Base-by-base conservation (phyloP, 768 basidiomycete species). In the Pisolithus orientalis region DNA sequence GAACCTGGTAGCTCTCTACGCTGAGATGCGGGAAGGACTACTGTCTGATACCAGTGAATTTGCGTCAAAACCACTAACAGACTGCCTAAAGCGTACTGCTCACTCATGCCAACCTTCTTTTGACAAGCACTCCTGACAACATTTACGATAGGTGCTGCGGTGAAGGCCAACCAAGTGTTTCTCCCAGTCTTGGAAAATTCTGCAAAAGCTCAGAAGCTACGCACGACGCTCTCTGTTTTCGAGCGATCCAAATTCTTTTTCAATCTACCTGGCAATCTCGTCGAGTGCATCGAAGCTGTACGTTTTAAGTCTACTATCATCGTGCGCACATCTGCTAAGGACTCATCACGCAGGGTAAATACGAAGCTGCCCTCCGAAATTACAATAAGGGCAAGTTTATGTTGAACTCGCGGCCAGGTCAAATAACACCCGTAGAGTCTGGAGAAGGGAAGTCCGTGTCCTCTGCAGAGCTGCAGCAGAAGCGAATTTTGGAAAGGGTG, bases 191-290 rank as follows among this genome's bases (percentile, higher is more conserved):
- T 99, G 39, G 95, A 98, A 65, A 97, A 97, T 57, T 84, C 94
- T 3, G 85, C 90, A 31, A 98, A 97, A 64, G 93, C 95, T 13
- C 85, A 92, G 62, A 91, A 94, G 66, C 73, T 99, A 4, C 85
- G 90, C 37, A 90, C 88, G 0, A 97, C 96, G 0, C 80, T 98
- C 6, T 87, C 91, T 32, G 91, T 98, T 17, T 97, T 99, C 57
- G 95, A 98, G 59, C 80, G 93, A 40, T 94, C 91, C 47, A 95
- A 94, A 62, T 99, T 97, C 78, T 91, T 98, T 69, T 98, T 98
- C 79, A 97, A 95, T 62, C 78, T 99, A n/a, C 95, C 96, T 0
- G 86, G 87, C 29, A 85, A 87, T 44, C 81, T 99, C 24, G 78
- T 89, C 24, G 95, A 94, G 64, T 86, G 80, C 16, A 87, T 98